Conservation (phyloP, 257 asterid genomes). For the Nicotiana tomentosiformis region DNA sequence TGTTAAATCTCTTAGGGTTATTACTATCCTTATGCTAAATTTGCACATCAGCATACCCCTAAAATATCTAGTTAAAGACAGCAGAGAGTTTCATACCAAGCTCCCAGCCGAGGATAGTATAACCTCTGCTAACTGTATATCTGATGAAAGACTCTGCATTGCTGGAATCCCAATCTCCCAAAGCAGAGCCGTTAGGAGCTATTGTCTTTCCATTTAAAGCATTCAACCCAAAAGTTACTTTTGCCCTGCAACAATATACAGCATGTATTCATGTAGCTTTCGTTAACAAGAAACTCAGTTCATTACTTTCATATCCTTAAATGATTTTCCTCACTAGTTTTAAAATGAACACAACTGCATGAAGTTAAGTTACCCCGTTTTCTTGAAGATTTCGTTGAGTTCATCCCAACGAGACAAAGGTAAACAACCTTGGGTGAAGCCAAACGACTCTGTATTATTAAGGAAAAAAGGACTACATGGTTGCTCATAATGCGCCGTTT, state of each 20-base stretch:
- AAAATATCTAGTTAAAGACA: background rate
- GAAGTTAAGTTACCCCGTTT: conserved; percentile 47
- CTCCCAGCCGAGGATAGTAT: conserved; percentile 76
- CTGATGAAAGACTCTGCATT: conserved; percentile 65
- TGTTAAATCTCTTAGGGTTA: background rate
- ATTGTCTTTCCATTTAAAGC: conserved; percentile 55
- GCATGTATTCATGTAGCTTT: background rate
- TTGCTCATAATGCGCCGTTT: conserved; percentile 26
- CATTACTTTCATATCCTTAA: background rate
- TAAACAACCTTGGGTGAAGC: conserved; percentile 72
- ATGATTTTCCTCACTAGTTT: background rate
- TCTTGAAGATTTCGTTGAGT: conserved; percentile 51
- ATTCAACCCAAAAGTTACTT: conserved; percentile 70
- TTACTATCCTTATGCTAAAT: background rate
- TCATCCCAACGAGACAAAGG: conserved; percentile 81
- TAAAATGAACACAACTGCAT: background rate
- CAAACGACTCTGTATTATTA: conserved; percentile 45
- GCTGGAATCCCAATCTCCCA: conserved; percentile 76
- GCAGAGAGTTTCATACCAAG: conserved; percentile 47
- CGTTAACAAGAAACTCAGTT: background rate
- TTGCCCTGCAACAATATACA: conserved; percentile 38
- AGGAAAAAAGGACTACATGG: conserved; percentile 44
- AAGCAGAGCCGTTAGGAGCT: conserved; percentile 30
- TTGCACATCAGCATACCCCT: background rate
- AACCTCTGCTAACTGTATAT: conserved; percentile 45